Evolutionary conservation across 2,329 filamentous ascomycete species (phyloP), one percentile per base, ranked within the genome.

Genomic region (Cladophialophora immunda): DNA sequence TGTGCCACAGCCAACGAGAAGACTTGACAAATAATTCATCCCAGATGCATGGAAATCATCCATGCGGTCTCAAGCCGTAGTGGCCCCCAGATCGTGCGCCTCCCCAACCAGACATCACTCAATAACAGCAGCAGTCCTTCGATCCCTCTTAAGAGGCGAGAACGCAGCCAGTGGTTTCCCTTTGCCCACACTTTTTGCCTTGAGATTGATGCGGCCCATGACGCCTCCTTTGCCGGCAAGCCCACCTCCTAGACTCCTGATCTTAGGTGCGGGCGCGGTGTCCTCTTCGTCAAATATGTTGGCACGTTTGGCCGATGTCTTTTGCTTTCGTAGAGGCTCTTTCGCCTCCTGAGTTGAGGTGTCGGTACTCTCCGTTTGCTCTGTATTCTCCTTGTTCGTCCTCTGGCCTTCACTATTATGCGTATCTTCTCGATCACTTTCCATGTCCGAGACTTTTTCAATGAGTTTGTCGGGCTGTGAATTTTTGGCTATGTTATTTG

Each of bases 131-230:
- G 57, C 57, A 50, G 55, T 58, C 66, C 88, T 86, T 65, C 86
- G 85, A 58, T 92, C 88, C 75, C 86, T 86, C 80, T 93, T 93
- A 66, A 93, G 79, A 7, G 91, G 91, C 19, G 90, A 93, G 76
- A 93, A 93, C 56, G 79, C 80, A 13, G 83, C 81, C 69, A 90
- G 86, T 0, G 68, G 55, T 57, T 71, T 73, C n/a, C 58, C 62
- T 66, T 70, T 73, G 17, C 58, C 62, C 5, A 65, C 50, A 17
- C 61, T 54, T 27, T 67, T 69, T 25, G 66, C 68, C 59, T 68
- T 68, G 19, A 73, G 61, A 57, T 62, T 73, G 58, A 72, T 71
- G 52, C 70, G 68, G 25, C 69, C 73, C 8, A 78, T 54, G 22
- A 58, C 68, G n/a, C 30, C 50, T 27, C 60, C 60, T 27, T 68